Evolutionary conservation across 1,139 yeast species (phyloP), one percentile per base, ranked within the genome.

Genomic region (Yamadazyma atlantica): DNA sequence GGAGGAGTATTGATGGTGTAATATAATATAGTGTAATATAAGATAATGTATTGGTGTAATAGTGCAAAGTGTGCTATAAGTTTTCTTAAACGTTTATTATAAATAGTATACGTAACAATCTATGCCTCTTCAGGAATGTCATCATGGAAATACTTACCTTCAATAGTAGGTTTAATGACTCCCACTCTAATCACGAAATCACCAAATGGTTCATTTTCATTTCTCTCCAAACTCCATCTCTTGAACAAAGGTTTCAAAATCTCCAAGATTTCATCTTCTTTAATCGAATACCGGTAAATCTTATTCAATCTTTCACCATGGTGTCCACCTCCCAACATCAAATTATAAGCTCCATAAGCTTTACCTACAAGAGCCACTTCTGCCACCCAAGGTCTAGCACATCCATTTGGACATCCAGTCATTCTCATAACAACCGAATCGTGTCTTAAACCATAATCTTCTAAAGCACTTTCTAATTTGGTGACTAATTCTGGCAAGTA

Each of bases 401-500:
- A 92, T 49, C 97, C 98, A 62, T 92, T 92, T 41, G 97, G 97
- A 75, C 98, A 92, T 45, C 98, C 98, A 31, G 97, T 89, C 97
- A 92, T 90, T 69, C 98, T 82, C 96, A 92, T 86, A 23, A 89
- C 96, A 50, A 92, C 78, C 6, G 96, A 82, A 62, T 92, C 97
- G 57, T 89, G 96, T 60, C 96, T 85, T 52, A 92, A 76, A 5
- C 98, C 98, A 49, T 82, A 82, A 54, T 89, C 96, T 63, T 90
- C 97, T 45, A 92, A 73, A 6, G 89, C 81, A 11, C 70, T 78
- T 64, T 92, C 98, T 44, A 92, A 69, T 64, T 88, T 87, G 48
- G 82, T 65, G 50, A 92, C 79, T 52, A 92, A 75, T 40, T 74
- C 80, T 9, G 98, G 98, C 53, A 92, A 73, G 62, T 88, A 92